phyloP scores from a whole-genome alignment of 179 eudicot species.

The Actinidia arguta region DNA sequence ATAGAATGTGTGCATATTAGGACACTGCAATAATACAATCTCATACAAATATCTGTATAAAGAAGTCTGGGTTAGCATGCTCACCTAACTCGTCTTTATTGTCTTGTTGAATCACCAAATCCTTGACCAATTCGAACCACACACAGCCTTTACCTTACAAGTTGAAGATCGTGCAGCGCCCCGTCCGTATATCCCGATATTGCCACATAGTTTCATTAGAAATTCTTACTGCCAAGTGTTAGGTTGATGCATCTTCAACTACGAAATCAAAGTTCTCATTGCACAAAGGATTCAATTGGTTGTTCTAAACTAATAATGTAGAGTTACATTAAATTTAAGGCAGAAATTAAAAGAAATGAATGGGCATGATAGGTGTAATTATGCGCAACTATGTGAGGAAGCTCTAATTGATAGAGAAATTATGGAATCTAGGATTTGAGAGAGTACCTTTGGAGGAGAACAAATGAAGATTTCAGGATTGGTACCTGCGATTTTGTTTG shows the following conservation, averaged over 20 bases:
- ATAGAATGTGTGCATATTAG: too few relatives aligned
- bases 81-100: too few relatives aligned
- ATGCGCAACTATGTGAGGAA: too few relatives aligned
- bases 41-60: neutral
- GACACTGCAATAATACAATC: neutral
- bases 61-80: too few relatives aligned
- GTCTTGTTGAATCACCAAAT: too few relatives aligned
- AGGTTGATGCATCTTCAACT: slow-evolving; percentile 64
- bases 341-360: slow-evolving; percentile 3
- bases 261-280: slow-evolving; percentile 67
- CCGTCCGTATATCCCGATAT: slow-evolving; percentile 59
- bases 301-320: slow-evolving; percentile 37
- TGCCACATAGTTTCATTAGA: slow-evolving; percentile 66
- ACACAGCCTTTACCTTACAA: too few relatives aligned
- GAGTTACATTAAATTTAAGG: neutral
- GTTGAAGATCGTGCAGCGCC: slow-evolving; percentile 55
- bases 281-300: slow-evolving; percentile 65
- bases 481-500: too few relatives aligned
- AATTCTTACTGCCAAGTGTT: slow-evolving; percentile 56
- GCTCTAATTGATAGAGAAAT: too few relatives aligned
- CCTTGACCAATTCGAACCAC: too few relatives aligned
- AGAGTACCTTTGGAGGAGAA: too few relatives aligned
- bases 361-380: neutral
- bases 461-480: too few relatives aligned
- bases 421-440: too few relatives aligned